Percentiles rank a stretch among this genome's conserved stretches.
These are phyloP conservation scores for Colletotrichum sp. DNA, from an alignment of 2,329 filamentous ascomycete species.

Conservation along the genomic window DNA sequence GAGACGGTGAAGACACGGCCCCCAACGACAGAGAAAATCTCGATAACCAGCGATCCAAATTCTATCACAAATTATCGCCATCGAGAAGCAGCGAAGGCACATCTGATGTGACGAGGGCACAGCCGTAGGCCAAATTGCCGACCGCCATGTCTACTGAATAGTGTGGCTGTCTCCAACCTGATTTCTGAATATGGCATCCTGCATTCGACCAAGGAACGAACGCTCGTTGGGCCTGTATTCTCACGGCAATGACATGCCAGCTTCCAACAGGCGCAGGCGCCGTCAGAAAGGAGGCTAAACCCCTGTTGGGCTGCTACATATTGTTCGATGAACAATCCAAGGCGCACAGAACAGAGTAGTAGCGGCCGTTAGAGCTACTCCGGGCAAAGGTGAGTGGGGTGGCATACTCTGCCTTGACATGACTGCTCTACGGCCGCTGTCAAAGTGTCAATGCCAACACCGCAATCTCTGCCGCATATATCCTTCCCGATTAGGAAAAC, in stretches of 20 bases:
- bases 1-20: neutral
- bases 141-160: neutral
- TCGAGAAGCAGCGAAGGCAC: neutral
- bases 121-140: neutral
- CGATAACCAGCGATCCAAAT: slow-evolving; percentile 7
- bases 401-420: neutral
- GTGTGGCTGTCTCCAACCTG: neutral
- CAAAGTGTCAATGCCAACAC: neutral
- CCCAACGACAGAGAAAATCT: neutral
- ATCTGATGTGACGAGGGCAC: neutral
- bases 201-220: neutral
- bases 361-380: neutral
- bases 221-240: neutral
- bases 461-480: neutral
- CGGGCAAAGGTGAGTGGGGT: too few species aligned
- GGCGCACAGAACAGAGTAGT: neutral
- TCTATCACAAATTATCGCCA: slow-evolving; percentile 6
- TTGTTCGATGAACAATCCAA: neutral
- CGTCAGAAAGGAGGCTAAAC: neutral
- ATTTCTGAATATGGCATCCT: neutral
- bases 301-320: neutral
- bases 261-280: neutral
- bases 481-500: neutral
- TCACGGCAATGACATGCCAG: neutral
- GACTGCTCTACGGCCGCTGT: neutral